Conservation (phyloP, 1,284 basidiomycete species). For the Xanthoconium separans region DNA sequence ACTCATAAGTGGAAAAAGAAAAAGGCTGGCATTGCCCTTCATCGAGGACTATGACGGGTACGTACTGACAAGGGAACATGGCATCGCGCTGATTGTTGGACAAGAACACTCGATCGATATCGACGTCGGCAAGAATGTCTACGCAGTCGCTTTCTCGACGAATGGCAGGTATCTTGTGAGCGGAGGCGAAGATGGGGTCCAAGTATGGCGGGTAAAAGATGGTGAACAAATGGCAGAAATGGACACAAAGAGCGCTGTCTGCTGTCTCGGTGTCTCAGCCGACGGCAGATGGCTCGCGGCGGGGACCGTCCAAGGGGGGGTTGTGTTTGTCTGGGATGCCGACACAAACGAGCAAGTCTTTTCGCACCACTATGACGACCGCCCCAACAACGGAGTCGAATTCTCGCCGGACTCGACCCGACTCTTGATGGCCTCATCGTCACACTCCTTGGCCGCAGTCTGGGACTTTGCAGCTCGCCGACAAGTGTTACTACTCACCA, state of each 20-base stretch:
- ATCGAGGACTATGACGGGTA: background rate
- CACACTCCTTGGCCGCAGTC: background rate
- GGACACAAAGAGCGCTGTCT: background rate
- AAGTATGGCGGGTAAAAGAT: background rate
- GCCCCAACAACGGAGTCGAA: background rate
- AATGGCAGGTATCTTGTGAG: background rate
- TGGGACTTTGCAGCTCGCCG: background rate
- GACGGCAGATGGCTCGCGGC: background rate
- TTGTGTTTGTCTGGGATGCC: background rate
- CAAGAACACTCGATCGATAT: background rate
- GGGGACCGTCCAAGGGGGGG: background rate
- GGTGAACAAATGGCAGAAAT: background rate
- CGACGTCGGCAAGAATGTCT: background rate
- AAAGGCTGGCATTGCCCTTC: background rate
- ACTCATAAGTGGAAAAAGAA: no score
- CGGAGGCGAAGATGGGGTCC: background rate
- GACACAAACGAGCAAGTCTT: background rate
- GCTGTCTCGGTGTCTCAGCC: background rate
- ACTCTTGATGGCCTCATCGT: background rate
- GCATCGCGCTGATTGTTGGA: background rate
- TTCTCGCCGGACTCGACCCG: background rate
- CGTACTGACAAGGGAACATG: background rate
- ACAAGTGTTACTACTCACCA: background rate
- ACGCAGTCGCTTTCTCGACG: background rate
- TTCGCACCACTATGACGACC: background rate